Evolutionary conservation across 2,329 filamentous ascomycete species (phyloP).

Genomic region (Aspergillus glaucus): DNA sequence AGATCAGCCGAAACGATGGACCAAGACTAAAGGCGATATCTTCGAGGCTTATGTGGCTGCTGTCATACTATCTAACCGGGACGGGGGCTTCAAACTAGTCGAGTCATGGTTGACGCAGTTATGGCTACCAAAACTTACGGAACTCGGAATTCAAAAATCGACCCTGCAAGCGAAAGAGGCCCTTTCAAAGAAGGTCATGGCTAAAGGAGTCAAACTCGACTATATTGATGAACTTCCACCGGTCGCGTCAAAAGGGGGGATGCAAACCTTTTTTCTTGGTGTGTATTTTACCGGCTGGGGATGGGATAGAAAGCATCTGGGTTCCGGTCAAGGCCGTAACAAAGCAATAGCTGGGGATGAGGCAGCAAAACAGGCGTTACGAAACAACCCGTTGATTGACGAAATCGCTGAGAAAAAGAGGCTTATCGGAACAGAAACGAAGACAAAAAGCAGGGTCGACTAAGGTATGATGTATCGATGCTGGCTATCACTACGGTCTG

Average conservation of each 20-base stretch:
- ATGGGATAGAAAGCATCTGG: conserved; percentile 38
- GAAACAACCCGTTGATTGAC: conserved; percentile 33
- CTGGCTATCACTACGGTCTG: too few species aligned
- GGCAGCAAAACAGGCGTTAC: conserved; percentile 38
- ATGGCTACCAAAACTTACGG: conserved; percentile 61
- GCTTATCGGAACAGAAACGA: conserved; percentile 1
- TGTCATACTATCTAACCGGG: conserved; percentile 61
- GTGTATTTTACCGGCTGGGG: conserved; percentile 46
- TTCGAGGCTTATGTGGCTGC: conserved; percentile 89
- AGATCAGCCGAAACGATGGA: conserved; percentile 48
- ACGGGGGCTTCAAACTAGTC: conserved; percentile 55
- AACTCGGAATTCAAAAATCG: conserved; percentile 18
- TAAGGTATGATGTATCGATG: neutral
- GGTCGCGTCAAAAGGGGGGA: conserved; percentile 28
- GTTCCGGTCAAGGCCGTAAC: conserved; percentile 39
- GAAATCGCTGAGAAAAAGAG: conserved; percentile 32
- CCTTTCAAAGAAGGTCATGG: conserved; percentile 49
- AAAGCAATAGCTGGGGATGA: conserved; percentile 41
- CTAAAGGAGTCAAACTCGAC: conserved; percentile 52
- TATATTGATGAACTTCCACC: conserved; percentile 48
- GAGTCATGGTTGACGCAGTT: conserved; percentile 67
- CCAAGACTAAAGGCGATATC: conserved; percentile 75
- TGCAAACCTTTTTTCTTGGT: conserved; percentile 38
- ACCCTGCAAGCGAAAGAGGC: conserved; percentile 47
- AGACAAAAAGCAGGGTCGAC: neutral